Conservation (phyloP, 192 early-diverging fungal species). For the Backusella sp. region DNA sequence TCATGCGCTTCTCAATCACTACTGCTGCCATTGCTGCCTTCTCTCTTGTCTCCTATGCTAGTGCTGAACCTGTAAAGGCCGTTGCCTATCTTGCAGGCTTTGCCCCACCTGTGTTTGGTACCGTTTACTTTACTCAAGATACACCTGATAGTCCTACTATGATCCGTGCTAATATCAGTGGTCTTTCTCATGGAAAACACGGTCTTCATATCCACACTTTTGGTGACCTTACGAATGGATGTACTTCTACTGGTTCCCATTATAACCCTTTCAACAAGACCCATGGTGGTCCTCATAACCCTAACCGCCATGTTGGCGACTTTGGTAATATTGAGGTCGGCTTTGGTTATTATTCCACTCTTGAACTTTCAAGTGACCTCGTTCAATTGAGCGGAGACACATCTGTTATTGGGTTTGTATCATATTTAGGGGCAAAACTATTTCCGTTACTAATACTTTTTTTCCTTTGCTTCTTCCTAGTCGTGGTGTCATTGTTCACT, state of each 20-base stretch:
- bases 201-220: conserved; percentile 90
- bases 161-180: conserved; percentile 57
- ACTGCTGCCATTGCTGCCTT: neutral
- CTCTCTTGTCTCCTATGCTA: neutral
- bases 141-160: conserved; percentile 49
- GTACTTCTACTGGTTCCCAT: conserved; percentile 80
- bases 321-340: conserved; percentile 79
- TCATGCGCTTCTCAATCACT: neutral
- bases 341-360: conserved; percentile 46
- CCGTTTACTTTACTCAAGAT: conserved; percentile 69
- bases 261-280: conserved; percentile 78
- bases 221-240: conserved; percentile 58
- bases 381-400: conserved; percentile 67
- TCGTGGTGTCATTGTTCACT: conserved; percentile 80
- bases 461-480: conserved; percentile 23
- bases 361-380: conserved; percentile 48
- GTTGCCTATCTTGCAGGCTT: conserved; percentile 73
- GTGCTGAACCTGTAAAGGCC: conserved; percentile 47
- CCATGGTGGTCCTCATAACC: conserved; percentile 74
- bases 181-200: conserved; percentile 68
- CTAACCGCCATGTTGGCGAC: conserved; percentile 83
- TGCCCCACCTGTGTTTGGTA: conserved; percentile 57
- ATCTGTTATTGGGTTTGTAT: conserved; percentile 64
- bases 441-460: conserved; percentile 4
- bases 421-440: neutral